Percentiles rank a stretch among this genome's conserved stretches.
Evolutionary conservation across 2,329 filamentous ascomycete genomes (phyloP).

Genomic region (Sphaerulina vaccinii): DNA sequence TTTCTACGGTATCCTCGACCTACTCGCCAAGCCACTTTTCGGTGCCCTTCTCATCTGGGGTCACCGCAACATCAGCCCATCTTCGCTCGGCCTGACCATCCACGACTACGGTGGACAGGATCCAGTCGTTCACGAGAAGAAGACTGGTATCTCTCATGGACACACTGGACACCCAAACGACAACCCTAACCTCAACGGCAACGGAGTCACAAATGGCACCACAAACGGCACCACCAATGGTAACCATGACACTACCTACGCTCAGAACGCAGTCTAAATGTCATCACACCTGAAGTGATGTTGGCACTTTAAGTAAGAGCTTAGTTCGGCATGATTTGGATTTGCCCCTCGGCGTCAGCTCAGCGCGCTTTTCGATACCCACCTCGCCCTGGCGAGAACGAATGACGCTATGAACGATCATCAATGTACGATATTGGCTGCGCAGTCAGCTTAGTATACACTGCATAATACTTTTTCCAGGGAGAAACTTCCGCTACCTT

Average conservation of each 20-base stretch:
- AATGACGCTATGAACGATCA: too few relatives aligned
- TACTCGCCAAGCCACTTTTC: slow-evolving; percentile 65
- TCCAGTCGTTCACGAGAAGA: slow-evolving; percentile 35
- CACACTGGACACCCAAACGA: slow-evolving; percentile 9
- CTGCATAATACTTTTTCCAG: too few relatives aligned
- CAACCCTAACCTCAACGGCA: slow-evolving; percentile 12
- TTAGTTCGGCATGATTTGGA: too few relatives aligned
- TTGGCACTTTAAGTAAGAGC: too few relatives aligned
- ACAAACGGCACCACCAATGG: slow-evolving; percentile 7
- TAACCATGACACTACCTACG: not conserved
- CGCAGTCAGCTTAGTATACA: too few relatives aligned
- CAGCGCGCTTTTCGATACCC: too few relatives aligned
- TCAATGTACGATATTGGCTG: too few relatives aligned
- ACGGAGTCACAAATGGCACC: slow-evolving; percentile 25
- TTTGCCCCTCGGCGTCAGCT: too few relatives aligned
- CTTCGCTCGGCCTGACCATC: slow-evolving; percentile 55
- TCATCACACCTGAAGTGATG: not conserved
- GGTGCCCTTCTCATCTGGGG: slow-evolving; percentile 61
- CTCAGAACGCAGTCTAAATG: not conserved
- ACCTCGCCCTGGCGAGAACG: too few relatives aligned
- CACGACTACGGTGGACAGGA: slow-evolving; percentile 48
- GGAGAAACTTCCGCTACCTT: too few relatives aligned
- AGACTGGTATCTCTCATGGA: slow-evolving; percentile 31
- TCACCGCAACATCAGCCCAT: slow-evolving; percentile 61
- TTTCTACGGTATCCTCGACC: slow-evolving; percentile 67